Percentiles rank a stretch among this genome's conserved stretches.
Conservation (phyloP, 352 stramenopile genomes). For the Phytopythium oedochilum region DNA sequence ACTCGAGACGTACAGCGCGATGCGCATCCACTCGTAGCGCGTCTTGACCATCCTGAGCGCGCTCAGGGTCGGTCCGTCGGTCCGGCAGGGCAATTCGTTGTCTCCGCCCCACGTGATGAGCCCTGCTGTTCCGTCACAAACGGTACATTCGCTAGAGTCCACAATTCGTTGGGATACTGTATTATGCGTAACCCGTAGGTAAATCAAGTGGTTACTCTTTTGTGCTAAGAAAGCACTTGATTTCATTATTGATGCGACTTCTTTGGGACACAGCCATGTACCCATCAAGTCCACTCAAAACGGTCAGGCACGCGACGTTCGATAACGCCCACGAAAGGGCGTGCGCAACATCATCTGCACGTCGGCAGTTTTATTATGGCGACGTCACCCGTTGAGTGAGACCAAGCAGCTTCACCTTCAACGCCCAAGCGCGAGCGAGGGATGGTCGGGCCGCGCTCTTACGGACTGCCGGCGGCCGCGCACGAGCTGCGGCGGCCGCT, state of each 20-base stretch:
- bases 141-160: too few species aligned
- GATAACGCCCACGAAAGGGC: background rate
- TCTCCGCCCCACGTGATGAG: background rate
- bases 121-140: background rate
- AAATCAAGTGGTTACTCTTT: too few species aligned
- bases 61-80: background rate
- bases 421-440: background rate
- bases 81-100: background rate
- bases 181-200: too few species aligned
- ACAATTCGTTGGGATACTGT: too few species aligned
- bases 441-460: background rate
- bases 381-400: too few species aligned
- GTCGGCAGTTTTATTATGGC: background rate
- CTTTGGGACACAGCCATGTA: too few species aligned
- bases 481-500: constrained; percentile 3
- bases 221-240: too few species aligned
- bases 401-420: too few species aligned
- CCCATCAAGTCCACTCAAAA: too few species aligned
- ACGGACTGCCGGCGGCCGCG: background rate
- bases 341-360: background rate
- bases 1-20: constrained; percentile 72
- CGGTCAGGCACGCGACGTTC: too few species aligned
- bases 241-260: too few species aligned
- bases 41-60: constrained; percentile 35
- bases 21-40: constrained; percentile 29